Evolutionary conservation across 306 rosid species (phyloP), one percentile per base, ranked within the genome.

Genomic region (Astragalus glycyphyllos): DNA sequence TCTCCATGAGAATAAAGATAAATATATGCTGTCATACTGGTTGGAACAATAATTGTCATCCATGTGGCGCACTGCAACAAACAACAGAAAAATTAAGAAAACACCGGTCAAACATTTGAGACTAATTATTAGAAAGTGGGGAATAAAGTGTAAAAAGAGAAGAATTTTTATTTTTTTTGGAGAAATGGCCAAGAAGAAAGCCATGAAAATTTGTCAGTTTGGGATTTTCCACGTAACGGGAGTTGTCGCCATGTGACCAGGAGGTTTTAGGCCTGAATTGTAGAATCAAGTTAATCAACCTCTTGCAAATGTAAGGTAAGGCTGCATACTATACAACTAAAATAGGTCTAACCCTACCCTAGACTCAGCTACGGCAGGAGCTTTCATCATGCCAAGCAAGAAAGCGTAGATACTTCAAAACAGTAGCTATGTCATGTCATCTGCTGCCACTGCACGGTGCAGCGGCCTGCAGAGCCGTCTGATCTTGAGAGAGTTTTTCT

Each of bases 1-100:
- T 95, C 99, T 77, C 97, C 99, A 42, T 83, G 92, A 46, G 99
- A 95, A 79, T 95, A 95, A 68, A 95, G 99, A 86, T 89, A 95
- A 17, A 95, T 86, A 79, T 95, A 91, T 4, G 99, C 89, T 9
- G 99, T 91, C 99, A 95, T 86, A 83, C 99, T 91, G 65, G 93
- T 91, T 49, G 97, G 99, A 46, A 86, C 99, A 71, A 95, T 73
- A 67, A 95, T 81, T 56, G 99, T 95, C 99, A 95, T 87, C 99
- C 99, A 91, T 32, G 85, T 91, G 77, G 97, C 97, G 79, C 97
- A 91, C 99, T 95, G 91, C 91, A 95, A 68, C 8, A 32, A 69
- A 41, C 47, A 82, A 49, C 44, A 58, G 11, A 54, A 59, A 74
- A 62, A 42, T 11, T 35, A 14, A 46, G 55, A 29, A 32, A 31